phyloP scores from a whole-genome alignment of 176 grass and related monocot species.

The Juncus effusus region DNA sequence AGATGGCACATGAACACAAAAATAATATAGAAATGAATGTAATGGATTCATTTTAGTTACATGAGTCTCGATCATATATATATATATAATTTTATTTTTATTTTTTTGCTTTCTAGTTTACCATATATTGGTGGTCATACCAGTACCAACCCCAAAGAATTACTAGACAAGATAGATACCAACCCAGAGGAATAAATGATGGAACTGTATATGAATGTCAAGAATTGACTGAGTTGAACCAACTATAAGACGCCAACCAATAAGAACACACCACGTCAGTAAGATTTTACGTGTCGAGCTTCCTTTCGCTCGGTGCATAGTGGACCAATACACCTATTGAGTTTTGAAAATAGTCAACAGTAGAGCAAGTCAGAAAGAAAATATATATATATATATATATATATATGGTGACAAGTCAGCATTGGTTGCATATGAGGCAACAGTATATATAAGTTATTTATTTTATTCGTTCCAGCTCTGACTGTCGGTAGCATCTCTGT shows the following conservation, averaged over 20 bases:
- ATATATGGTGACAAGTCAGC: background rate
- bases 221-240: background rate
- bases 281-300: background rate
- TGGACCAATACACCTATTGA: too few relatives aligned
- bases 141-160: background rate
- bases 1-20: too few relatives aligned
- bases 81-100: background rate
- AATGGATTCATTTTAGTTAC: background rate
- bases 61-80: background rate
- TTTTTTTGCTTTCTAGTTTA: background rate
- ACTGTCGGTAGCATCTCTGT: slow-evolving; percentile 6
- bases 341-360: too few relatives aligned
- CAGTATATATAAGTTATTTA: background rate
- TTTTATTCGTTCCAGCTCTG: background rate
- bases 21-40: too few relatives aligned
- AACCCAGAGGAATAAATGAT: slow-evolving; percentile 10
- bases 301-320: background rate
- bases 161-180: background rate
- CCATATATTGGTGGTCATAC: too few relatives aligned
- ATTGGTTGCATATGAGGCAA: slow-evolving; percentile 10
- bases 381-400: too few relatives aligned
- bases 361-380: too few relatives aligned
- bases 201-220: too few relatives aligned
- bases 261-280: background rate
- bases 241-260: background rate